Evolutionary conservation across 2,329 filamentous ascomycete species (phyloP).

Genomic region (Colletotrichum karsti): DNA sequence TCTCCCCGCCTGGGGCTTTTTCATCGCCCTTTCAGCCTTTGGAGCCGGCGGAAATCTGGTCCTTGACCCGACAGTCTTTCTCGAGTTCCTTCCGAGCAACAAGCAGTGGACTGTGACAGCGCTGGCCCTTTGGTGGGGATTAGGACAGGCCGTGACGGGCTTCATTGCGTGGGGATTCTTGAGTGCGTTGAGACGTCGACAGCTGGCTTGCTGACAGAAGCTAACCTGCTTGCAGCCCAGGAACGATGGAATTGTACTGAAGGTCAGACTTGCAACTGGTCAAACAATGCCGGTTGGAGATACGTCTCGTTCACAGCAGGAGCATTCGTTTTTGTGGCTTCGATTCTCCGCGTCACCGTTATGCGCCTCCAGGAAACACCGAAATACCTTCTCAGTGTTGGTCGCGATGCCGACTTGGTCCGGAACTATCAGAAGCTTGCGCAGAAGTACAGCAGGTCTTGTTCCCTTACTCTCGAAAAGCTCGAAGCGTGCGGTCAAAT

Average conservation of each 20-base stretch:
- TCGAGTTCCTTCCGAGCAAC: slow-evolving; percentile 54
- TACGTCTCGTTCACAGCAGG: slow-evolving; percentile 56
- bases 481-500: slow-evolving; percentile 55
- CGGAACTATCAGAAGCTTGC: slow-evolving; percentile 47
- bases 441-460: slow-evolving; percentile 45
- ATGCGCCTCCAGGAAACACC: slow-evolving; percentile 66
- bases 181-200: slow-evolving; percentile 37
- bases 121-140: slow-evolving; percentile 63
- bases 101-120: slow-evolving; percentile 72
- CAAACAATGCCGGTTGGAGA: slow-evolving; percentile 59
- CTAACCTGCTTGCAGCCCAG: slow-evolving; percentile 37
- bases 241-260: slow-evolving; percentile 51
- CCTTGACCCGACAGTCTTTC: slow-evolving; percentile 63
- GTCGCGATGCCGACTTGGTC: slow-evolving; percentile 60
- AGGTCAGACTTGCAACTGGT: slow-evolving; percentile 47
- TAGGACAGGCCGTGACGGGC: slow-evolving; percentile 56
- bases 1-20: slow-evolving; percentile 67
- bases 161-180: slow-evolving; percentile 60
- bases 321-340: slow-evolving; percentile 55
- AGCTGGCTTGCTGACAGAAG: neutral
- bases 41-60: slow-evolving; percentile 72
- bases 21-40: slow-evolving; percentile 66
- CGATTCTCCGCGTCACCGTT: slow-evolving; percentile 60
- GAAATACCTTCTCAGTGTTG: slow-evolving; percentile 64
- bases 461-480: slow-evolving; percentile 47